Evolutionary conservation across 2,329 filamentous ascomycete species (phyloP), one percentile per base, ranked within the genome.

Genomic region (Sporothrix pallida): DNA sequence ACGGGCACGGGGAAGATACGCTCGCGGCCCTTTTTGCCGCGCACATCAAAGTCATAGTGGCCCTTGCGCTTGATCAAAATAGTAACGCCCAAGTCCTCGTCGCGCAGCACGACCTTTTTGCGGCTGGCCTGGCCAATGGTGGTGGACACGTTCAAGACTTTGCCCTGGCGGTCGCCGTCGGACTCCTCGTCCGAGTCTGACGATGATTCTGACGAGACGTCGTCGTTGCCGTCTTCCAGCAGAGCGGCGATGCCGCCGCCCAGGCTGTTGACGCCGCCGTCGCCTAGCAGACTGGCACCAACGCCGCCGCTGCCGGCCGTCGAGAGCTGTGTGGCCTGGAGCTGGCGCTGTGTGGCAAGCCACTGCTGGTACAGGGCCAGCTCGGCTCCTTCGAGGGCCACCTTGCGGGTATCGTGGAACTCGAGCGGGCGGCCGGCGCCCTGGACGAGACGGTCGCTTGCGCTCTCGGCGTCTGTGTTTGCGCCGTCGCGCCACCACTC

Each of bases 21-120:
- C 80, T 99, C 96, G 72, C 95, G 89, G 2, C 96, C 96, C 80
- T 93, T 97, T 81, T 97, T 98, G 50, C 92, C 93, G 56, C 94
- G 88, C 1, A 98, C 92, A 79, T 98, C 94, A 78, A 93, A 99
- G 81, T 99, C 96, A 80, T 96, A 93, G n/a, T 97, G 90, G 15
- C 92, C 93, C 80, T 95, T 97, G 77, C 93, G 92, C 77, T 96
- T 93, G 56, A 98, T 87, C 10, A 99, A 86, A 67, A 99, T 89
- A 77, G 97, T 98, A 77, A 98, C 90, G 20, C 96, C 96, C 2
- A 98, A 86, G 78, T 98, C 96, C 76, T 95, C 93, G 77, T 98
- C 95, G 71, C 90, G 95, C 54, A 97, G 85, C 0, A 93, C 93
- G 31, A 95, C 88, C 81, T 97, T 97, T 80, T 94, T 95, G 75